Evolutionary conservation across 345 rosid genomes (phyloP).

Genomic region (Eucalyptus tenuipes): DNA sequence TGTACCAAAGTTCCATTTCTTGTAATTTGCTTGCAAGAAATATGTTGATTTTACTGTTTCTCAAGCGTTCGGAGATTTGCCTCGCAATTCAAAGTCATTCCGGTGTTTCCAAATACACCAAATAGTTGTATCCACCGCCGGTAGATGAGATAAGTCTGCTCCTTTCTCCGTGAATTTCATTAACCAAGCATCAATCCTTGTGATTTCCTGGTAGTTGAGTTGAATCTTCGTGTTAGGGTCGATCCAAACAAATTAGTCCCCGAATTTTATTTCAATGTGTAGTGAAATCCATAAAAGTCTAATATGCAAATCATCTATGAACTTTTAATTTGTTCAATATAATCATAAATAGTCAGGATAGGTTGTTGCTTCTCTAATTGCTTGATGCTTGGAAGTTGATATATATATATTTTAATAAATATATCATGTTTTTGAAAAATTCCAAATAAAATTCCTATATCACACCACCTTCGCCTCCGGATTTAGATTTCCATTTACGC

Average conservation of each 20-base stretch:
- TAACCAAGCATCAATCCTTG: neutral
- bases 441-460: too few relatives aligned
- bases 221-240: neutral
- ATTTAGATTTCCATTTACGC: neutral
- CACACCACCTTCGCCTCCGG: neutral
- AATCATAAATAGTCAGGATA: too few relatives aligned
- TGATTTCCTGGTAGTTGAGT: neutral
- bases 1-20: neutral
- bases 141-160: neutral
- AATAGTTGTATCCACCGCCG: neutral
- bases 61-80: neutral
- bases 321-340: too few relatives aligned
- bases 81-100: neutral
- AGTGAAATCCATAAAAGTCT: too few relatives aligned
- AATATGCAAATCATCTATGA: accelerated
- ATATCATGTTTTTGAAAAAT: too few relatives aligned
- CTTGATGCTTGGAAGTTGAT: too few relatives aligned
- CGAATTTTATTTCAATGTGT: too few relatives aligned
- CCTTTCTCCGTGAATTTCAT: neutral
- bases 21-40: neutral
- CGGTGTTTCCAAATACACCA: too few relatives aligned
- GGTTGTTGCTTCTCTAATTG: too few relatives aligned
- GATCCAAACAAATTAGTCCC: neutral
- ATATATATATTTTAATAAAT: too few relatives aligned
- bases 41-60: neutral